Evolutionary conservation across 2,329 filamentous ascomycete species (phyloP).

Genomic region (Xylaria sp.): DNA sequence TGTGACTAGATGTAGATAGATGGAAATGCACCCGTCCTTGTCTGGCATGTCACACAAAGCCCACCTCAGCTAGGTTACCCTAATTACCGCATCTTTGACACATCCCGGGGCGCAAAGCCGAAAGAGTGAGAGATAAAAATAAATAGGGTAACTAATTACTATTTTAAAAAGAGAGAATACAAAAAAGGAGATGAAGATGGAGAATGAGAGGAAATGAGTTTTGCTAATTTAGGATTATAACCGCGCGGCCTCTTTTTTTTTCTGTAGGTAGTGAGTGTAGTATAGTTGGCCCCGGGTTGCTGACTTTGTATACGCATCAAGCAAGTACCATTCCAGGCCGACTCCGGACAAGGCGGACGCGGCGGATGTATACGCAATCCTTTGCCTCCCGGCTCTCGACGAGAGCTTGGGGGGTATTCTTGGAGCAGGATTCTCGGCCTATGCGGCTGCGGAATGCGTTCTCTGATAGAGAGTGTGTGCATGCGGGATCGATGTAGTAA

Average conservation of each 20-base stretch:
- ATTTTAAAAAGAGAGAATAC: background rate
- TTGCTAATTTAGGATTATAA: background rate
- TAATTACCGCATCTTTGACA: background rate
- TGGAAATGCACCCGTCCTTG: slow-evolving; percentile 10
- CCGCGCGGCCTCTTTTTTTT: background rate
- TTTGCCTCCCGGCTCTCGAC: background rate
- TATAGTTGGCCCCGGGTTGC: too few species aligned
- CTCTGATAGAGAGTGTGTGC: too few species aligned
- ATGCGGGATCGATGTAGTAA: slow-evolving; percentile 19
- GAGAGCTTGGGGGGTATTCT: slow-evolving; percentile 6
- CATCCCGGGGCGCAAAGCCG: background rate
- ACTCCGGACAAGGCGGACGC: background rate
- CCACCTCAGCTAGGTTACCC: slow-evolving; percentile 4
- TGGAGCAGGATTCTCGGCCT: slow-evolving; percentile 1
- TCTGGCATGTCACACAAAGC: slow-evolving; percentile 21
- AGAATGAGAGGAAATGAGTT: background rate
- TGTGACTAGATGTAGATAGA: background rate
- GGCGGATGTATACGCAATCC: background rate
- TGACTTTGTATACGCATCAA: too few species aligned
- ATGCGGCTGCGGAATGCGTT: background rate
- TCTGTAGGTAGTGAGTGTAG: too few species aligned
- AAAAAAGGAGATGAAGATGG: background rate
- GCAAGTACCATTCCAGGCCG: background rate
- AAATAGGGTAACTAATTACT: background rate
- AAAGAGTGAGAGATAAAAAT: background rate